Evolutionary conservation across 805 yeast species (phyloP).

Genomic region (Starmerella riodocensis): DNA sequence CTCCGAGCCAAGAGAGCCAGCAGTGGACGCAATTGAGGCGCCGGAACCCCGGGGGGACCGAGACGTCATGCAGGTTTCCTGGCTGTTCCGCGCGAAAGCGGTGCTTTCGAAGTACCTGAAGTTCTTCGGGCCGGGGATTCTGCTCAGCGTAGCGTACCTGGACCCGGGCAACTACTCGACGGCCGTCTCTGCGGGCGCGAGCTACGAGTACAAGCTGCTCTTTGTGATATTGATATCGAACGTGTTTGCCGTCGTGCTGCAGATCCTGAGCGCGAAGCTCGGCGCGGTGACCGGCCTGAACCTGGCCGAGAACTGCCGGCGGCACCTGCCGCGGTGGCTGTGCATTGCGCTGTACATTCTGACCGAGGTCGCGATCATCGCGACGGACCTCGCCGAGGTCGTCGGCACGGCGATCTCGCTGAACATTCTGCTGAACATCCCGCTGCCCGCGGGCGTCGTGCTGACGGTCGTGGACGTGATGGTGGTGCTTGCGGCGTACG

Average conservation of each 20-base stretch:
- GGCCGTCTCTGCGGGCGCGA: conserved; percentile 79
- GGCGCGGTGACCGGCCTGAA: conserved; percentile 87
- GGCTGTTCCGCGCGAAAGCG: conserved; percentile 3
- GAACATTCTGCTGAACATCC: conserved; percentile 61
- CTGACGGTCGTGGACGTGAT: conserved; percentile 74
- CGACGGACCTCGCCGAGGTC: conserved; percentile 88
- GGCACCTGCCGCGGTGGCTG: conserved; percentile 53
- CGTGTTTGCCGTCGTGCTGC: conserved; percentile 69
- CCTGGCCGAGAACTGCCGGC: conserved; percentile 70
- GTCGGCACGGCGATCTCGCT: conserved; percentile 85
- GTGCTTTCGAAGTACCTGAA: conserved; percentile 41
- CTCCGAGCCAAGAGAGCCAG: no score
- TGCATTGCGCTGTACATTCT: conserved; percentile 50
- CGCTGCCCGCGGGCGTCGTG: conserved; percentile 60
- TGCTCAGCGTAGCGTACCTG: conserved; percentile 82
- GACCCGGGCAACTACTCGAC: conserved; percentile 92
- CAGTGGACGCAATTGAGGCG: no score
- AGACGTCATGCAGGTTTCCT: neutral
- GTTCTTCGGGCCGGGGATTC: conserved; percentile 77
- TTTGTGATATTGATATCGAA: conserved; percentile 68
- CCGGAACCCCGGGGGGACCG: no score
- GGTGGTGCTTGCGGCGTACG: conserved; percentile 63
- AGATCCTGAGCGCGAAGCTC: conserved; percentile 67
- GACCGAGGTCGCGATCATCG: conserved; percentile 79
- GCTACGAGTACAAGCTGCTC: conserved; percentile 56